phyloP scores from a whole-genome alignment of 2,329 filamentous ascomycete species.

The Talaromyces sp. region DNA sequence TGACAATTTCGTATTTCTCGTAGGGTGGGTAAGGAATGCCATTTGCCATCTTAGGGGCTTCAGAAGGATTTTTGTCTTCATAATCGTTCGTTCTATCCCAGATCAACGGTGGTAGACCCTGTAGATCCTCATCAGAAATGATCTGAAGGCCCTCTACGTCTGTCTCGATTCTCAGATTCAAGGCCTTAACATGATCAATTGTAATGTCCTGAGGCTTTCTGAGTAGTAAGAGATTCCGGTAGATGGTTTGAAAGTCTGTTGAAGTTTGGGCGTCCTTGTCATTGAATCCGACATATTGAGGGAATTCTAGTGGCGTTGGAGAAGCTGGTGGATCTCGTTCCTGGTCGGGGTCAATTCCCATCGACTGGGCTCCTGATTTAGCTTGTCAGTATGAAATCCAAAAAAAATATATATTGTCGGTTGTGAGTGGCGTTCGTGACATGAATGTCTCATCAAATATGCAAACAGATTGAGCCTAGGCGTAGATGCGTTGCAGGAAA shows the following conservation, averaged over 20 bases:
- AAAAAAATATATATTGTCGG: not conserved
- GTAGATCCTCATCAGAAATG: conserved; percentile 33
- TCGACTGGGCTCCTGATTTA: conserved; percentile 30
- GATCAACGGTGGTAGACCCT: conserved; percentile 37
- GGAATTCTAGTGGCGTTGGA: conserved; percentile 53
- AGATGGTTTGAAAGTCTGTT: conserved; percentile 37
- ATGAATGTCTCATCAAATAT: not conserved
- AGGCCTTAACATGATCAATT: conserved; percentile 35
- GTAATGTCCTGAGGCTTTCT: conserved; percentile 42
- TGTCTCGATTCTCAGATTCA: conserved; percentile 41
- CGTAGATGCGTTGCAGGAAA: not conserved
- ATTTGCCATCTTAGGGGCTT: conserved; percentile 44
- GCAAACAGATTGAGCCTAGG: not conserved
- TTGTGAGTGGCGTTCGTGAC: not conserved
- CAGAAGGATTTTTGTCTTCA: conserved; percentile 19
- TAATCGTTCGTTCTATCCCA: conserved; percentile 28
- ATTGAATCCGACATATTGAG: conserved; percentile 42
- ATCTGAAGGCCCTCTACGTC: conserved; percentile 37
- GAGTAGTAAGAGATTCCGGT: conserved; percentile 45
- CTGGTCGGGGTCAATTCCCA: conserved; percentile 35
- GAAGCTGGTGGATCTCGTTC: conserved; percentile 49
- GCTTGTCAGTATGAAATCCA: not conserved
- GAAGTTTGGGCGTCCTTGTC: conserved; percentile 31
- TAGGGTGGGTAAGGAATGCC: conserved; percentile 48
- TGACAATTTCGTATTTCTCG: conserved; percentile 48